Conservation (phyloP, 2,329 filamentous ascomycete species). For the Diaporthe sp. region DNA sequence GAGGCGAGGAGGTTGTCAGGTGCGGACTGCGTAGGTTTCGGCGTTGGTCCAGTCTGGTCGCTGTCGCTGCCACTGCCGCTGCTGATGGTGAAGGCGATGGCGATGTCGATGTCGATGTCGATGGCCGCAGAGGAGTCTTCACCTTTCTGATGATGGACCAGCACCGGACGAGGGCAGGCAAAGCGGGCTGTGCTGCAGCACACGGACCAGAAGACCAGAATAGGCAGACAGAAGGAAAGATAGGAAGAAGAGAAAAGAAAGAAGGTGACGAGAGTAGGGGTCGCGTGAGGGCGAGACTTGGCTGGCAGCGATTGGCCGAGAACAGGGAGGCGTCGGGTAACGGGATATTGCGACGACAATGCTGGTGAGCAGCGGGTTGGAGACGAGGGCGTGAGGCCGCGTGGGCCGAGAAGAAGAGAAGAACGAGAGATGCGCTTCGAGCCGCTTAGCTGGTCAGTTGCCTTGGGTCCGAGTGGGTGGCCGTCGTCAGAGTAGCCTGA, state of each 20-base stretch:
- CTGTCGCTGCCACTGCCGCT: too few species aligned
- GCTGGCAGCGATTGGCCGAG: slow-evolving; percentile 34
- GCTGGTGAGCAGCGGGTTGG: slow-evolving; percentile 9
- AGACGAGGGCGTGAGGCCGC: slow-evolving; percentile 7
- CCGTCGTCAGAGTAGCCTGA: not conserved
- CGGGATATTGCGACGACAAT: slow-evolving; percentile 21
- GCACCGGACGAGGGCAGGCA: slow-evolving; percentile 30
- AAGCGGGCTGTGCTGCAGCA: not conserved
- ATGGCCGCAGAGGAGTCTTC: not conserved
- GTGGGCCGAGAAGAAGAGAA: not conserved
- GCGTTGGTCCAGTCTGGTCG: not conserved
- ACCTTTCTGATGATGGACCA: slow-evolving; percentile 30
- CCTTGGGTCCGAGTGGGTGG: not conserved
- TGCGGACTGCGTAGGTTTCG: not conserved
- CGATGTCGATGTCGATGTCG: not conserved
- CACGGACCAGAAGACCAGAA: not conserved
- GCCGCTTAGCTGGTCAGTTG: not conserved
- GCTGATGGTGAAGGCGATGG: not conserved
- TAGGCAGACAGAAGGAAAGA: not conserved
- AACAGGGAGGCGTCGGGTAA: slow-evolving; percentile 22
- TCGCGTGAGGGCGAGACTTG: slow-evolving; percentile 37
- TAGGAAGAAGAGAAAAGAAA: not conserved
- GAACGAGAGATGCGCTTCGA: not conserved
- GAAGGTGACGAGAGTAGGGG: slow-evolving; percentile 8
- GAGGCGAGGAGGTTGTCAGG: not conserved